Conservation (phyloP, 208 protist genomes). For the Trypanosoma vivax region DNA sequence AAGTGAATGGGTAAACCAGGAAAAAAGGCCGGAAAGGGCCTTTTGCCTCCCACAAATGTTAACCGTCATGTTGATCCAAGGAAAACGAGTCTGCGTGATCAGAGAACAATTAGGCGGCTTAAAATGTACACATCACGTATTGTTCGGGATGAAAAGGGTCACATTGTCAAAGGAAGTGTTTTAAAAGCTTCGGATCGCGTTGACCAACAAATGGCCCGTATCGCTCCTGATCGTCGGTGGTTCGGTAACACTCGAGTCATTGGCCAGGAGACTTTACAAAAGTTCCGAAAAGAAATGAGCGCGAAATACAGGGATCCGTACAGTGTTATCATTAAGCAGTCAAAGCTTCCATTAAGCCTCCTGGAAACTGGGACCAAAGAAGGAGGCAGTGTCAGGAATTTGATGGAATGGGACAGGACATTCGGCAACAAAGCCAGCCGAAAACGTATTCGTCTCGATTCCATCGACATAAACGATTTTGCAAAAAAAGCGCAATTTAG, state of each 20-base stretch:
- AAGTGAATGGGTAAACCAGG: constrained; percentile 79
- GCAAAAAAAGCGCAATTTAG: constrained; percentile 40
- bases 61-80: constrained; percentile 68
- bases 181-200: constrained; percentile 79
- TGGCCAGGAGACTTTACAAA: constrained; percentile 93
- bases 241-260: constrained; percentile 97
- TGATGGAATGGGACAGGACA: constrained; percentile 93
- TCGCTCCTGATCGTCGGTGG: constrained; percentile 94
- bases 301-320: constrained; percentile 96
- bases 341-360: constrained; percentile 96
- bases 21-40: constrained; percentile 83
- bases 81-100: constrained; percentile 78
- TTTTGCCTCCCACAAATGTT: constrained; percentile 83
- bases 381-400: constrained; percentile 87
- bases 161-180: constrained; percentile 89
- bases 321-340: constrained; percentile 94
- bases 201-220: constrained; percentile 85
- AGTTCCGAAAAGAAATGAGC: constrained; percentile 95
- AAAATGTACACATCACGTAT: constrained; percentile 90
- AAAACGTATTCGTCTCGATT: constrained; percentile 79
- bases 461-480: constrained; percentile 48
- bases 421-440: constrained; percentile 94
- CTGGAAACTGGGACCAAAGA: constrained; percentile 74
- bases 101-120: constrained; percentile 79
- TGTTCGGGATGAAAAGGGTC: constrained; percentile 85